A percentile compares a stretch with the other conserved stretches of the same genome.
These are phyloP conservation scores for Tilletia walkeri DNA, from an alignment of 1,284 basidiomycete genomes.

Conservation along the genomic window DNA sequence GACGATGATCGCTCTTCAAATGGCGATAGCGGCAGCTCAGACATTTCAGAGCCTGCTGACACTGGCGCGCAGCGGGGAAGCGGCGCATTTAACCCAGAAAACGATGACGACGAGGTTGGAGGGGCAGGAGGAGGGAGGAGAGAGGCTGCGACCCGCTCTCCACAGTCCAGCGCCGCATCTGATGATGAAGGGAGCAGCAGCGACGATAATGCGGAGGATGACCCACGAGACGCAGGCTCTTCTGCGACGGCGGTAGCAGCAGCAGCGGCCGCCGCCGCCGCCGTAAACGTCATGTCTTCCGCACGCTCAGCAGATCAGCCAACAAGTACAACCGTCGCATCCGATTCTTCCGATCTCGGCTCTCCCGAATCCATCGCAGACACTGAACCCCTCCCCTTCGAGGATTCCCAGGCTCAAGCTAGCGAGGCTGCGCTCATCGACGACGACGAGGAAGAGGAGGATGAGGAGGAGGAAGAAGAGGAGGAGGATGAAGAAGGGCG, in stretches of 20 bases:
- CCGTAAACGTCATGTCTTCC: too few relatives aligned
- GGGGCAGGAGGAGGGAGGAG: not conserved
- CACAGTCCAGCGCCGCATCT: not conserved
- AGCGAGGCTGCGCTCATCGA: conserved; percentile 13
- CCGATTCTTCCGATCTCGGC: conserved; percentile 10
- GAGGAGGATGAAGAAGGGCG: conserved; percentile 1
- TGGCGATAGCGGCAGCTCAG: not conserved
- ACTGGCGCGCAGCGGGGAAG: not conserved
- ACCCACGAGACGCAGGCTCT: too few relatives aligned
- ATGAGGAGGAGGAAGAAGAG: conserved; percentile 21
- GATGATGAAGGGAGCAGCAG: not conserved
- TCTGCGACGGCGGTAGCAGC: too few relatives aligned
- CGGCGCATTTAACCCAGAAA: not conserved
- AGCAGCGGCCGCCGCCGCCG: too few relatives aligned
- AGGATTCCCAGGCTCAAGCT: conserved; percentile 24
- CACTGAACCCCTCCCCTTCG: conserved; percentile 49
- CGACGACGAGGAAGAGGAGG: conserved; percentile 20
- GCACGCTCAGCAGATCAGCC: too few relatives aligned
- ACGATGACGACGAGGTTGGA: not conserved
- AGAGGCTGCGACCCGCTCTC: not conserved
- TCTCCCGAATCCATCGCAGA: conserved; percentile 42
- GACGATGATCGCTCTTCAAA: not conserved
- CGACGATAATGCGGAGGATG: too few relatives aligned
- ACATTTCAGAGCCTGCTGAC: not conserved
- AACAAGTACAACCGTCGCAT: not conserved